Evolutionary conservation across 768 basidiomycete species (phyloP).

Genomic region (Trametes meyenii): DNA sequence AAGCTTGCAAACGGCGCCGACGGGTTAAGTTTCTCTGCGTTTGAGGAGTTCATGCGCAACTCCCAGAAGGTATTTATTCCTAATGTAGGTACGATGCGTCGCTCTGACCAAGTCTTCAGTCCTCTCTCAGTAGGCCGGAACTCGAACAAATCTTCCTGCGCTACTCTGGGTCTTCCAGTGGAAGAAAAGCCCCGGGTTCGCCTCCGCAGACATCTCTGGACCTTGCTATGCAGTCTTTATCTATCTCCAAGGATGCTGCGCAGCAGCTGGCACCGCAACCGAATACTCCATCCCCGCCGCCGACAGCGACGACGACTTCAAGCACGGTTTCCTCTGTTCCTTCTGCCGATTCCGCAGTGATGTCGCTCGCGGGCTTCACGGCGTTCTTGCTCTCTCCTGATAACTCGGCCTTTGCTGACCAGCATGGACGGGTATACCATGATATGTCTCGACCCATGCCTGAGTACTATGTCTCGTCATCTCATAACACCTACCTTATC

Average conservation of each 20-base stretch:
- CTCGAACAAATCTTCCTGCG: constrained; percentile 42
- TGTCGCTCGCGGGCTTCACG: constrained; percentile 68
- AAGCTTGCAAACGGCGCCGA: constrained; percentile 35
- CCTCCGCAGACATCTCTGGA: constrained; percentile 34
- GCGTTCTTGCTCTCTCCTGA: constrained; percentile 81
- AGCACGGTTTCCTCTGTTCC: constrained; percentile 8
- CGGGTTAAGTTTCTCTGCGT: constrained; percentile 41
- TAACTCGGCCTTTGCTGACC: constrained; percentile 63
- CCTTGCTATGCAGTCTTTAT: constrained; percentile 28
- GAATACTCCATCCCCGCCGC: neutral
- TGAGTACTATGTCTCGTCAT: constrained; percentile 88
- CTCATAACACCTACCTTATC: constrained; percentile 91
- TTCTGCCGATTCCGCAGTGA: constrained; percentile 30
- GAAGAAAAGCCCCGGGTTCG: constrained; percentile 19
- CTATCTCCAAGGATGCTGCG: constrained; percentile 5
- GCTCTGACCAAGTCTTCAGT: constrained; percentile 35
- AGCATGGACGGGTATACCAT: constrained; percentile 59
- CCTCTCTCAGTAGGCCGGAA: constrained; percentile 33
- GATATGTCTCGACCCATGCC: constrained; percentile 89
- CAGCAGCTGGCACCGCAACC: neutral
- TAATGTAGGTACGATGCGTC: constrained; percentile 36
- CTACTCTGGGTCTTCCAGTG: constrained; percentile 32
- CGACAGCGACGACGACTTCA: constrained; percentile 1
- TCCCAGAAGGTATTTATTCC: constrained; percentile 49
- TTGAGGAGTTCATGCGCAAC: constrained; percentile 53